These are phyloP conservation scores for Acanthamoeba quina DNA, from an alignment of 208 protist genomes.

Conservation along the genomic window DNA sequence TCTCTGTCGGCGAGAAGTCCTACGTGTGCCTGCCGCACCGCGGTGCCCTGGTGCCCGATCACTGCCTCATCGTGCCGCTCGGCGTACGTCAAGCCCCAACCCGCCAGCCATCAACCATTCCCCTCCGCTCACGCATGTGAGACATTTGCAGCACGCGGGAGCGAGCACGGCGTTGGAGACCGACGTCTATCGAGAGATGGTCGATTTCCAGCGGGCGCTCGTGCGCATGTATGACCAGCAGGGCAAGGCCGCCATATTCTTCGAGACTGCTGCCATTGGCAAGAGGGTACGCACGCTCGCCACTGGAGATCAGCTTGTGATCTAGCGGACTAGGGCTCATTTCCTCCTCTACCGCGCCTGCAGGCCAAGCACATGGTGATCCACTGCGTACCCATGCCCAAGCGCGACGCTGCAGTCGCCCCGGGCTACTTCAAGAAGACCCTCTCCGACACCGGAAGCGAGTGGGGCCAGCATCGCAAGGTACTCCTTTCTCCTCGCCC, in stretches of 20 bases:
- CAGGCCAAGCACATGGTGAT: slow-evolving; percentile 70
- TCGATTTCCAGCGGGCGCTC: slow-evolving; percentile 55
- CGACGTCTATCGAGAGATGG: slow-evolving; percentile 37
- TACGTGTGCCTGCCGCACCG: slow-evolving; percentile 24
- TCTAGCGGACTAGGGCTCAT: too few species aligned
- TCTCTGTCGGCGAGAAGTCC: slow-evolving; percentile 58
- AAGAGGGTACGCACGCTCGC: slow-evolving; percentile 6
- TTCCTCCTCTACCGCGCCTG: background rate
- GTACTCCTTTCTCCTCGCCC: background rate
- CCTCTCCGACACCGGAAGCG: slow-evolving; percentile 57
- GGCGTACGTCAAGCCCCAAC: background rate
- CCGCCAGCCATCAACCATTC: background rate
- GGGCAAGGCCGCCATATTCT: slow-evolving; percentile 75
- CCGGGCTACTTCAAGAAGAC: slow-evolving; percentile 83
- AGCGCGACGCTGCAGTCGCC: slow-evolving; percentile 58
- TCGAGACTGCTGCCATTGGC: slow-evolving; percentile 76
- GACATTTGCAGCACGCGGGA: slow-evolving; percentile 35
- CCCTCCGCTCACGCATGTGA: slow-evolving; percentile 28
- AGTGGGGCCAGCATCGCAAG: slow-evolving; percentile 75
- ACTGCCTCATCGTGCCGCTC: slow-evolving; percentile 61
- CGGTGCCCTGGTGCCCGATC: slow-evolving; percentile 7
- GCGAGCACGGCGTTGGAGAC: slow-evolving; percentile 61
- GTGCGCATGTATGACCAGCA: slow-evolving; percentile 68
- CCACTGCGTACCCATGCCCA: slow-evolving; percentile 69
- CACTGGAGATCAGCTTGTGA: too few species aligned